These are phyloP conservation scores for Amniculicola lignicola DNA, from an alignment of 495 filamentous ascomycete genomes.

Conservation along the genomic window DNA sequence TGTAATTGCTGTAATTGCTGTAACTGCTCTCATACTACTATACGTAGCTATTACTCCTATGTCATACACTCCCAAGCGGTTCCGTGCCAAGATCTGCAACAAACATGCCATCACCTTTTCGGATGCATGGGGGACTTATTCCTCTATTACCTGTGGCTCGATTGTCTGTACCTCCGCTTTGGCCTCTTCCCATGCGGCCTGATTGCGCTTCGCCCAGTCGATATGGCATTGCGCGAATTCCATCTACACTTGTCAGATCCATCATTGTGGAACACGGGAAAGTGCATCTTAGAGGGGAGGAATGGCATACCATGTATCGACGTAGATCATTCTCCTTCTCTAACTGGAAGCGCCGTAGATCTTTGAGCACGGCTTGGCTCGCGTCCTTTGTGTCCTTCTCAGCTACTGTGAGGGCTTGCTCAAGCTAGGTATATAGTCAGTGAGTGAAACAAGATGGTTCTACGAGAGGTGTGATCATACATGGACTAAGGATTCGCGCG, in stretches of 20 bases:
- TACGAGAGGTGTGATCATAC: constrained; percentile 40
- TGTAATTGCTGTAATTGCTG: too few relatives aligned
- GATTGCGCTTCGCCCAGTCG: constrained; percentile 97
- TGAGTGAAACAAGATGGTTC: not conserved
- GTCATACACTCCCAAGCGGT: too few relatives aligned
- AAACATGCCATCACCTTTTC: not conserved
- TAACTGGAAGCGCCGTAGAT: constrained; percentile 85
- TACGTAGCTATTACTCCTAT: too few relatives aligned
- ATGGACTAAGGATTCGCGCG: constrained; percentile 67
- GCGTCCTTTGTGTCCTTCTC: constrained; percentile 90
- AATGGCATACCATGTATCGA: constrained; percentile 88
- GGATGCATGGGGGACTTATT: not conserved
- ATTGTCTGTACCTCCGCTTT: constrained; percentile 92
- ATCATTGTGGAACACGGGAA: too few relatives aligned
- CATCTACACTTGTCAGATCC: constrained; percentile 55
- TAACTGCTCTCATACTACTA: too few relatives aligned
- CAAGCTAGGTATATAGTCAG: constrained; percentile 57
- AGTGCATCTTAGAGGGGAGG: too few relatives aligned
- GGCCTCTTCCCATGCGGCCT: constrained; percentile 94
- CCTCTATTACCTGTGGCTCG: constrained; percentile 35
- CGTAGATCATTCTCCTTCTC: constrained; percentile 94
- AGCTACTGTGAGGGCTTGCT: constrained; percentile 81
- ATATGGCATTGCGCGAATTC: constrained; percentile 92
- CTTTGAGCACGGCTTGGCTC: constrained; percentile 76
- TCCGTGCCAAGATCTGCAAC: not conserved